These are phyloP conservation scores for Schwanniomyces polymorphus DNA, from an alignment of 805 yeast species.

Conservation along the genomic window DNA sequence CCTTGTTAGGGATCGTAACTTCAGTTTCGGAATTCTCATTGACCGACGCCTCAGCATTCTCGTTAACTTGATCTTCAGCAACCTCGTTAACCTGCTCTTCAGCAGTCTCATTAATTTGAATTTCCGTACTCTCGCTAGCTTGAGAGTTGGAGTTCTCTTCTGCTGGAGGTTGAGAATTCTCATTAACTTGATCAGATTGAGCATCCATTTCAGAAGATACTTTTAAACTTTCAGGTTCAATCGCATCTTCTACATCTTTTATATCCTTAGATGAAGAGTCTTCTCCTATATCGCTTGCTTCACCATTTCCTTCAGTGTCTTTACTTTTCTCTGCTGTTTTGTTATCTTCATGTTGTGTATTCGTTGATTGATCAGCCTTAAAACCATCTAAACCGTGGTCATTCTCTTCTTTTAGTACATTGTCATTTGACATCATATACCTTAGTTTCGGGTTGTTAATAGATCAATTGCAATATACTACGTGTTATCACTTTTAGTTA, in stretches of 20 bases:
- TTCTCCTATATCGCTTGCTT: background rate
- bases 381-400: background rate
- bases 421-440: slow-evolving; percentile 6
- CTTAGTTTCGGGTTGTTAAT: background rate
- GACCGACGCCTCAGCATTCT: background rate
- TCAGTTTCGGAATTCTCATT: background rate
- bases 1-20: background rate
- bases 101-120: background rate
- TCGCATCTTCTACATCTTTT: too few relatives aligned
- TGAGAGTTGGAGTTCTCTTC: background rate
- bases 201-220: too few relatives aligned
- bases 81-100: background rate
- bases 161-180: background rate
- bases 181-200: background rate
- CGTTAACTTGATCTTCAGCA: background rate
- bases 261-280: background rate
- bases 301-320: background rate
- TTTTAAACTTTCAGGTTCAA: too few relatives aligned
- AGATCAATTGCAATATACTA: background rate
- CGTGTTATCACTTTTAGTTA: background rate
- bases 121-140: background rate
- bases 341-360: background rate
- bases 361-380: background rate
- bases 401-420: background rate
- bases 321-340: background rate